Evolutionary conservation across 257 asterid species (phyloP), one percentile per base, ranked within the genome.

Genomic region (Anisodus acutangulus): DNA sequence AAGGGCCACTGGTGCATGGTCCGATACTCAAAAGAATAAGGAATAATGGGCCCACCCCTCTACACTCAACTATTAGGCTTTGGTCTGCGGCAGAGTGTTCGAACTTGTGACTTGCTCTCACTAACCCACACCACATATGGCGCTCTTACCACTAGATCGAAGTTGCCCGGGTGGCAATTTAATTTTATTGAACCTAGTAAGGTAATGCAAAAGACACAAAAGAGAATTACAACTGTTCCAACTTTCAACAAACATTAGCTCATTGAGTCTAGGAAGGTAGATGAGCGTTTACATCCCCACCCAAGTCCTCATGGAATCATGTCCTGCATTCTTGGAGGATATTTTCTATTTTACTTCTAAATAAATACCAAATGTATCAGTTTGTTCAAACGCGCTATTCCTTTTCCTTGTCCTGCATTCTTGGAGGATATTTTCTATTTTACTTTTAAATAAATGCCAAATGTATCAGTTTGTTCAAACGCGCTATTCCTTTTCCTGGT

Each of bases 141-240:
- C 11, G 69, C 69, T 22, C 69, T 63, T 22, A 22, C 69, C 69
- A 63, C 69, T 19, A 63, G 8, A 63, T 63, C 71, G 26, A 26
- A 64, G 43, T 15, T 17, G 17, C 71, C 71, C 71, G 0, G 4
- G 45, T 5, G 31, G n/a, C 45, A 64, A 64, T 26, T 4, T 26
- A 64, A 64, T 31, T 64, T 13, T 10, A 64, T 64, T 64, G 71
- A 64, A 26, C 17, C 45, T 31, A 64, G 45, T 64, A 64, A 41
- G 71, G 4, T 31, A 26, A 41, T 31, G 71, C 35, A 31, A 64
- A 26, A 64, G 43, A 64, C 11, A 11, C 69, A 64, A 64, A 41
- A 64, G 71, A 64, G 71, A 26, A 64, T 64, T 64, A 26, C 17
- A 64, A 31, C 43, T 64, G 71, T 64, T 64, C n/a, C 12, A 64